Percentiles rank a stretch among this genome's conserved stretches.
Evolutionary conservation across 306 rosid species (phyloP).

Genomic region (Potentilla sterilis): DNA sequence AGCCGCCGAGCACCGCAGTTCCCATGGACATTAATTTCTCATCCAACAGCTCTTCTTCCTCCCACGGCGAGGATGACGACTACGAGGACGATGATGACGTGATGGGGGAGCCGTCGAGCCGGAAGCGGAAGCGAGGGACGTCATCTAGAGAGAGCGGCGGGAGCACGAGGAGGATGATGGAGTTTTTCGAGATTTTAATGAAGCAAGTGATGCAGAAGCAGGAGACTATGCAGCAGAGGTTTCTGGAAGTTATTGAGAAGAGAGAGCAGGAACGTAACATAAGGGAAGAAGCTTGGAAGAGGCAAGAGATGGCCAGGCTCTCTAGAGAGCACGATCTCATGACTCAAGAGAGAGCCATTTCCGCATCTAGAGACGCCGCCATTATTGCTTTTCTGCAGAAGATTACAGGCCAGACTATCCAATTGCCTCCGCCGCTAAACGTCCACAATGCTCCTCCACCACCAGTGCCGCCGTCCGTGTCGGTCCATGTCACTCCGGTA

Average conservation of each 20-base stretch:
- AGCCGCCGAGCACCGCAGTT: not conserved
- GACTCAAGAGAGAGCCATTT: slow-evolving; percentile 39
- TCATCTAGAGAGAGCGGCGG: slow-evolving; percentile 9
- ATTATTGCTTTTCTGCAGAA: slow-evolving; percentile 46
- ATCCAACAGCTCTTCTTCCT: slow-evolving; percentile 41
- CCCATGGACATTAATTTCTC: slow-evolving; percentile 31
- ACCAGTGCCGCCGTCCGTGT: slow-evolving; percentile 10
- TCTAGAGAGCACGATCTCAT: slow-evolving; percentile 35
- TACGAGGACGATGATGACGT: slow-evolving; percentile 24
- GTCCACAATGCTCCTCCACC: slow-evolving; percentile 13
- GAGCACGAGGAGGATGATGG: slow-evolving; percentile 38
- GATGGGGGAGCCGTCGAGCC: slow-evolving; percentile 30
- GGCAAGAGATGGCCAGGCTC: slow-evolving; percentile 41
- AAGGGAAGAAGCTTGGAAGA: slow-evolving; percentile 50
- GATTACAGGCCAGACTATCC: slow-evolving; percentile 43
- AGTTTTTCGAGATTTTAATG: slow-evolving; percentile 45
- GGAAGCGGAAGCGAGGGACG: slow-evolving; percentile 35
- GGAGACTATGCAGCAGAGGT: slow-evolving; percentile 46
- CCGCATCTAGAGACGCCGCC: slow-evolving; percentile 47
- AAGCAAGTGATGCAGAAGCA: slow-evolving; percentile 49
- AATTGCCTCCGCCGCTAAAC: slow-evolving; percentile 26
- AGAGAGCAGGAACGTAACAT: slow-evolving; percentile 42
- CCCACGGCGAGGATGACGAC: slow-evolving; percentile 27
- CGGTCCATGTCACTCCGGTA: slow-evolving; percentile 1
- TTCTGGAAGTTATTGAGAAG: slow-evolving; percentile 44